Conservation (phyloP, 2,329 filamentous ascomycete species). For the Ceratocystis cubensis region DNA sequence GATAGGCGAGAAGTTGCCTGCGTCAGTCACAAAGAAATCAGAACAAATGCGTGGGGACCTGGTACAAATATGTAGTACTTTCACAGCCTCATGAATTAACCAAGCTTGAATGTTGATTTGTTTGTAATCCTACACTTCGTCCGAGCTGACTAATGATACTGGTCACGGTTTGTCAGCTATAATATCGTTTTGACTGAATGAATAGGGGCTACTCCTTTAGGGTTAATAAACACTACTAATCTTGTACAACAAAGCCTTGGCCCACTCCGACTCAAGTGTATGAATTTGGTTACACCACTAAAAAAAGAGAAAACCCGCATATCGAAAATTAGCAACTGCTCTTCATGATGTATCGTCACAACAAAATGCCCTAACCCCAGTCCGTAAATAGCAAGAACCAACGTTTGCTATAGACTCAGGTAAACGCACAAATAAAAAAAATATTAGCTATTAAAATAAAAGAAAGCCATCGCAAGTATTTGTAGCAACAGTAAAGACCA, state of each 20-base stretch:
- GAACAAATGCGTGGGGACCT: not conserved
- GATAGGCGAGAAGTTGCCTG: not conserved
- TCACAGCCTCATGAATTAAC: not conserved
- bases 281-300: not conserved
- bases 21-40: not conserved
- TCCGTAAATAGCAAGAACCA: not conserved
- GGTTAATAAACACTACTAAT: not conserved
- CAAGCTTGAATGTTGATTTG: not conserved
- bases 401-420: not conserved
- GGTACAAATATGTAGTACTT: not conserved
- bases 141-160: not conserved
- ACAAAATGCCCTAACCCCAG: not conserved
- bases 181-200: too few species aligned
- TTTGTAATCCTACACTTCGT: not conserved
- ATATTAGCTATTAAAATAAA: not conserved
- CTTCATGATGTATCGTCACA: not conserved
- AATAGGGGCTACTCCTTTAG: not conserved
- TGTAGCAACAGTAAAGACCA: too few species aligned
- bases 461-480: not conserved
- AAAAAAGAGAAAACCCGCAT: not conserved
- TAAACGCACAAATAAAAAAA: slow-evolving; percentile 4
- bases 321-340: not conserved
- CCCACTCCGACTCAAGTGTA: not conserved
- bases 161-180: not conserved
- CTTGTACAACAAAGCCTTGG: not conserved